Conservation (phyloP, 495 filamentous ascomycete genomes). For the Penicillium tannophilum region DNA sequence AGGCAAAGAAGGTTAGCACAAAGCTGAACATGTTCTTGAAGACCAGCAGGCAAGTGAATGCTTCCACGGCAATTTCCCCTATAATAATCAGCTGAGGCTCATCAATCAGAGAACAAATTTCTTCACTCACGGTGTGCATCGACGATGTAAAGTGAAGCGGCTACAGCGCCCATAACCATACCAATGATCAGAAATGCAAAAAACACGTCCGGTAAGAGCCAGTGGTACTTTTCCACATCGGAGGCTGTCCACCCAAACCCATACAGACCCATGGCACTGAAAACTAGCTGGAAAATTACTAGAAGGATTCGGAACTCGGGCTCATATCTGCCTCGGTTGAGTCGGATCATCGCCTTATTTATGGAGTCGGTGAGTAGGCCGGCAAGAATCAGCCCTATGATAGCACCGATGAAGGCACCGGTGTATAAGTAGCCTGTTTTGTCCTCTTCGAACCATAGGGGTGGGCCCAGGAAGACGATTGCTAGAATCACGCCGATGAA, state of each 20-base stretch:
- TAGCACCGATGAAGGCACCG: slow-evolving; percentile 80
- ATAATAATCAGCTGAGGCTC: slow-evolving; percentile 12
- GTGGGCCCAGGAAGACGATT: slow-evolving; percentile 76
- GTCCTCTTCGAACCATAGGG: slow-evolving; percentile 79
- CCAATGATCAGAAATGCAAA: slow-evolving; percentile 78
- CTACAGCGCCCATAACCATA: slow-evolving; percentile 89
- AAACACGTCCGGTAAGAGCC: slow-evolving; percentile 74
- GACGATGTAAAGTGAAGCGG: slow-evolving; percentile 86
- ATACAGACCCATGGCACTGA: slow-evolving; percentile 78
- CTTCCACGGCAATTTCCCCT: slow-evolving; percentile 86
- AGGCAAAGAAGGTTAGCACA: slow-evolving; percentile 78
- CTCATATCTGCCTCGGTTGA: slow-evolving; percentile 82
- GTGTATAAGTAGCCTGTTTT: slow-evolving; percentile 87
- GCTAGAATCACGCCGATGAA: slow-evolving; percentile 89
- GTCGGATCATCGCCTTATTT: slow-evolving; percentile 66
- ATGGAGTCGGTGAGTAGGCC: slow-evolving; percentile 76
- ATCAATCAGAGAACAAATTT: too few species aligned
- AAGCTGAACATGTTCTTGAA: slow-evolving; percentile 96
- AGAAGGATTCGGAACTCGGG: slow-evolving; percentile 87
- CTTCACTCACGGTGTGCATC: slow-evolving; percentile 80
- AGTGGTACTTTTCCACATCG: slow-evolving; percentile 62
- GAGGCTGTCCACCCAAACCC: slow-evolving; percentile 75
- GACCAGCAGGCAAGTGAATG: slow-evolving; percentile 84
- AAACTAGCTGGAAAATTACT: slow-evolving; percentile 76
- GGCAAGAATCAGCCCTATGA: slow-evolving; percentile 73